phyloP scores from a whole-genome alignment of 2,329 filamentous ascomycete species.

The Teratosphaeria zuluensis region DNA sequence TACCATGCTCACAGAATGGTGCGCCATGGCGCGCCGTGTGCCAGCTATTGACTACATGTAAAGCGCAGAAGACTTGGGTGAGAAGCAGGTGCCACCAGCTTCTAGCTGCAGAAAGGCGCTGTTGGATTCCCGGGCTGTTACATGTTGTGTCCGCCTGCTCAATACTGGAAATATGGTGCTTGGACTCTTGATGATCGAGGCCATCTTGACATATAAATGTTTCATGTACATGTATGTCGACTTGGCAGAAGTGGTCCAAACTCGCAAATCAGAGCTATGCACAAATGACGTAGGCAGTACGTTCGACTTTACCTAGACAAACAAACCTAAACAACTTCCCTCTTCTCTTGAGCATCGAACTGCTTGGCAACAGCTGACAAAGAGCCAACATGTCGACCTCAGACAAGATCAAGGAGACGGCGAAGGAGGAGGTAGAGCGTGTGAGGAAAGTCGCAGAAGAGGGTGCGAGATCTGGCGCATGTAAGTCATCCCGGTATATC shows the following conservation, averaged over 20 bases:
- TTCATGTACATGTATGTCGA: too few species aligned
- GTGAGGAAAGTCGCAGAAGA: conserved; percentile 55
- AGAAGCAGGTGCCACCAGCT: neutral
- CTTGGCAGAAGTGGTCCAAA: too few species aligned
- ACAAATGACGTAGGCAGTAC: too few species aligned
- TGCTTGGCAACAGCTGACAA: neutral
- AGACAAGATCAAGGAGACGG: conserved; percentile 44
- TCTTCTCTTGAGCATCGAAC: neutral
- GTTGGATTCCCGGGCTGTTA: too few species aligned
- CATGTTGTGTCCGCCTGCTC: too few species aligned
- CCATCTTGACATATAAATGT: too few species aligned
- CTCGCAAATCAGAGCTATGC: too few species aligned
- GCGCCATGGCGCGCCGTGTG: neutral
- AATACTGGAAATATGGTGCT: too few species aligned
- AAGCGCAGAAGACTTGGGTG: too few species aligned
- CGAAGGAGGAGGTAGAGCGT: conserved; percentile 60
- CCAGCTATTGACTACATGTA: too few species aligned
- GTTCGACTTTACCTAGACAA: neutral
- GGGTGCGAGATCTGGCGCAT: conserved; percentile 66
- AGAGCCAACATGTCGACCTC: neutral
- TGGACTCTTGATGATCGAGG: too few species aligned
- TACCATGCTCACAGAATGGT: neutral
- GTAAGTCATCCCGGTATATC: neutral
- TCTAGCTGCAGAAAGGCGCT: too few species aligned
- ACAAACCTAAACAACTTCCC: neutral